Percentiles rank a stretch among this genome's conserved stretches.
phyloP scores from a whole-genome alignment of 495 filamentous ascomycete species.

The Aspergillus cavernicola region DNA sequence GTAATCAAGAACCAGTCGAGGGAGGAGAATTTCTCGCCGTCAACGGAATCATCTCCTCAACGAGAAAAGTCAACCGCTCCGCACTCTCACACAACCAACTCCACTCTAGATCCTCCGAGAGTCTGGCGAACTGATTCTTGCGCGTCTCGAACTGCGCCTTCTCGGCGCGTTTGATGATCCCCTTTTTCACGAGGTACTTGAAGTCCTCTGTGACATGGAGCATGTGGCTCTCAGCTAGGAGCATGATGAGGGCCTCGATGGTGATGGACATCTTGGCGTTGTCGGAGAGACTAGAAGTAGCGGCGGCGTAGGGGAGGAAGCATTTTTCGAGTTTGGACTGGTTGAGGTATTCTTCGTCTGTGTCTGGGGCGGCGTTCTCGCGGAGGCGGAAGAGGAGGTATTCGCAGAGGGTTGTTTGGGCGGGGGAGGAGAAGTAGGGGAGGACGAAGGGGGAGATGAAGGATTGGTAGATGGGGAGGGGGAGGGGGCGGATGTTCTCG shows the following conservation, averaged over 20 bases:
- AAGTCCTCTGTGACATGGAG: constrained; percentile 46
- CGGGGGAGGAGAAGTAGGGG: constrained; percentile 38
- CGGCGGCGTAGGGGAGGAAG: constrained; percentile 71
- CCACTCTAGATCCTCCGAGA: constrained; percentile 36
- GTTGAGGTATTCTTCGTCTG: constrained; percentile 46
- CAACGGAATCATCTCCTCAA: constrained; percentile 24
- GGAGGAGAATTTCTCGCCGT: too few relatives aligned
- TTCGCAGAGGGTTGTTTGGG: constrained; percentile 61
- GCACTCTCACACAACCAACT: constrained; percentile 41
- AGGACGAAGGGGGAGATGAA: constrained; percentile 58
- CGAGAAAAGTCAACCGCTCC: constrained; percentile 35
- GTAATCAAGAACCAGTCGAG: neutral
- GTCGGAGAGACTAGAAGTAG: constrained; percentile 56
- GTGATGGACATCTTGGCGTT: constrained; percentile 79
- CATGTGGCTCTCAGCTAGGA: constrained; percentile 43
- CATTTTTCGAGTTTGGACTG: constrained; percentile 58
- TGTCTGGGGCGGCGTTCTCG: constrained; percentile 51
- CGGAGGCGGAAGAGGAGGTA: constrained; percentile 60
- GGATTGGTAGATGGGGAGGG: constrained; percentile 67
- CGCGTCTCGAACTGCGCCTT: constrained; percentile 47
- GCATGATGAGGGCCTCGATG: constrained; percentile 66
- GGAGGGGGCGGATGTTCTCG: constrained; percentile 60
- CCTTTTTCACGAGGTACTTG: constrained; percentile 52
- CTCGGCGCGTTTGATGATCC: constrained; percentile 58
- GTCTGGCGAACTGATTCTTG: constrained; percentile 24